A percentile compares a stretch with the other conserved stretches of the same genome.
Conservation (phyloP, 495 filamentous ascomycete species). For the Platismatia glauca region DNA sequence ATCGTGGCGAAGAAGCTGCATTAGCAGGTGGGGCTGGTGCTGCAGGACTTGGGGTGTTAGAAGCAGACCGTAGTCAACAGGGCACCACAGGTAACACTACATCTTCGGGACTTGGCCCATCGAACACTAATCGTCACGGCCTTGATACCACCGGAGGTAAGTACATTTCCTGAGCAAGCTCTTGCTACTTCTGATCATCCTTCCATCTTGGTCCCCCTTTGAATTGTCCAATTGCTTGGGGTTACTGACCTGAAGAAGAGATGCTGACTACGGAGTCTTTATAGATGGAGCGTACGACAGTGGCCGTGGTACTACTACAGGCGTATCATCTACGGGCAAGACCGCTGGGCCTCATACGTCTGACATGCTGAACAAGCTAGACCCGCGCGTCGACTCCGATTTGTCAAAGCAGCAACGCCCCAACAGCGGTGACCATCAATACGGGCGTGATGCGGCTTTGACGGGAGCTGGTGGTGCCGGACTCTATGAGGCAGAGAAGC, state of each 20-base stretch:
- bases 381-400: conserved; percentile 27
- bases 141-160: background rate
- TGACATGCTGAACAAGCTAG: conserved; percentile 47
- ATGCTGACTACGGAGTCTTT: background rate
- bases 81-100: background rate
- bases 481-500: conserved; percentile 17
- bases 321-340: conserved; percentile 12
- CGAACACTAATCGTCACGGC: background rate
- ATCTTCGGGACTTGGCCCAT: background rate
- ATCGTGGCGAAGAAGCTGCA: conserved; percentile 17
- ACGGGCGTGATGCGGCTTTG: conserved; percentile 20
- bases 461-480: conserved; percentile 15
- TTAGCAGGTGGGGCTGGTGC: conserved; percentile 18
- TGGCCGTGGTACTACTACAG: background rate
- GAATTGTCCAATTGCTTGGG: background rate
- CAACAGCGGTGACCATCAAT: conserved; percentile 7
- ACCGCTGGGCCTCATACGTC: conserved; percentile 40
- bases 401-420: conserved; percentile 17
- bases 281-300: background rate
- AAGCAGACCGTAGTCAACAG: conserved; percentile 11
- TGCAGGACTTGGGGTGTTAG: conserved; percentile 17
- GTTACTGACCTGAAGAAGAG: background rate
- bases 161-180: background rate
- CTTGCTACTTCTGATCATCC: background rate
- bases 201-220: background rate